phyloP scores from a whole-genome alignment of 345 rosid genomes.

The Leavenworthia alabamica region DNA sequence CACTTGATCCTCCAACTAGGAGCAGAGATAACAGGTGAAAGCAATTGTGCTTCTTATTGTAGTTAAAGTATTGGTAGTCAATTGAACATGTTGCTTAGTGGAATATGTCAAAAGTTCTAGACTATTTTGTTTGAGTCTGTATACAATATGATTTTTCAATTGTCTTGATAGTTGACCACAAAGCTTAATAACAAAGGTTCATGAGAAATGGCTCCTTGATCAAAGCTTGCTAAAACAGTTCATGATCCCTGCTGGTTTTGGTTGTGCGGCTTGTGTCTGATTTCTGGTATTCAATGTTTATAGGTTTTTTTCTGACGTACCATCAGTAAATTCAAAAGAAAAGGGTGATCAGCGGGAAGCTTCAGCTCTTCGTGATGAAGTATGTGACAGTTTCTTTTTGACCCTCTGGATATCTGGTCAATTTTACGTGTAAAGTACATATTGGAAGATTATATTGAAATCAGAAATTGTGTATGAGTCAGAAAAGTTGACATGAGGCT shows the following conservation, averaged over 20 bases:
- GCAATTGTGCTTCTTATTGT: neutral
- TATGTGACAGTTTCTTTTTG: conserved; percentile 33
- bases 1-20: conserved; percentile 59
- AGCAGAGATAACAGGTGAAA: conserved; percentile 46
- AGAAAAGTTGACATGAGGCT: conserved; percentile 25
- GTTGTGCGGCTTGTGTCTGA: neutral
- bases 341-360: conserved; percentile 79
- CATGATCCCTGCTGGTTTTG: neutral
- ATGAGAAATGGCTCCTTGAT: neutral
- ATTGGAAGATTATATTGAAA: neutral
- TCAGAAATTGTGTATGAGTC: neutral
- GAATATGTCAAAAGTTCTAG: conserved; percentile 1
- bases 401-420: neutral
- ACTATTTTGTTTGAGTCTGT: neutral
- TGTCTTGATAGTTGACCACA: neutral
- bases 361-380: conserved; percentile 98
- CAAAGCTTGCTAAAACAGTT: neutral
- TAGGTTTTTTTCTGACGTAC: conserved; percentile 65
- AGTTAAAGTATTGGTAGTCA: neutral
- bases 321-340: conserved; percentile 50
- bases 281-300: conserved; percentile 14
- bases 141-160: neutral
- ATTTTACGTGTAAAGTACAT: neutral
- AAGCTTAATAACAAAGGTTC: conserved; percentile 1
- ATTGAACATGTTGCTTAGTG: neutral